A percentile compares a stretch with the other conserved stretches of the same genome.
Evolutionary conservation across 441 rosid species (phyloP).

Genomic region (Viola pubescens): DNA sequence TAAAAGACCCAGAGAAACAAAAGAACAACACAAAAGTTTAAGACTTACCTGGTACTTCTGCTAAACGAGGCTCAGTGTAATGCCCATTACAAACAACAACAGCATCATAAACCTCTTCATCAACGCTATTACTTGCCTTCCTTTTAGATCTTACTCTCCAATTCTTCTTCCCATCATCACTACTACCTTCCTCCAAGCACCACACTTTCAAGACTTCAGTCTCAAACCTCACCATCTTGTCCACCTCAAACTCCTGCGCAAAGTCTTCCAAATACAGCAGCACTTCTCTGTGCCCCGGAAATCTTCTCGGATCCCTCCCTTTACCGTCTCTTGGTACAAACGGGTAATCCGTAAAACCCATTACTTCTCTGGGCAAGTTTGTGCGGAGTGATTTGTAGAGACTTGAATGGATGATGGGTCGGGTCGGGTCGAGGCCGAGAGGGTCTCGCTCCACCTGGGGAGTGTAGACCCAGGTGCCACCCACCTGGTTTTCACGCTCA

Average conservation of each 20-base stretch:
- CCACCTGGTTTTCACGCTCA: conserved; percentile 37
- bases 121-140: conserved; percentile 13
- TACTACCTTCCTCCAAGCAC: conserved; percentile 20
- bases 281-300: conserved; percentile 71
- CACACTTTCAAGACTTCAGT: conserved; percentile 48
- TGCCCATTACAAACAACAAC: conserved; percentile 86
- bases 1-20: neutral
- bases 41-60: conserved; percentile 52
- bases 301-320: conserved; percentile 55
- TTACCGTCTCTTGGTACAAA: conserved; percentile 32
- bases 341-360: conserved; percentile 66
- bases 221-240: conserved; percentile 54
- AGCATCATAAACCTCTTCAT: conserved; percentile 70
- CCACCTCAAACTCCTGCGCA: conserved; percentile 50
- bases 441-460: conserved; percentile 43
- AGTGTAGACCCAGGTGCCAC: conserved; percentile 67
- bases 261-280: conserved; percentile 54
- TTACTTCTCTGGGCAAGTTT: conserved; percentile 61
- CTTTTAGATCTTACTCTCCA: conserved; percentile 46
- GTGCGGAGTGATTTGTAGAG: conserved; percentile 66
- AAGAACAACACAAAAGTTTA: neutral
- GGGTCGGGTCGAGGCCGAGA: conserved; percentile 41
- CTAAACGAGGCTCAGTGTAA: conserved; percentile 58
- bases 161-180: conserved; percentile 11
- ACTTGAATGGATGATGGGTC: conserved; percentile 50